phyloP scores from a whole-genome alignment of 495 filamentous ascomycete genomes.

The Tuber brumale region DNA sequence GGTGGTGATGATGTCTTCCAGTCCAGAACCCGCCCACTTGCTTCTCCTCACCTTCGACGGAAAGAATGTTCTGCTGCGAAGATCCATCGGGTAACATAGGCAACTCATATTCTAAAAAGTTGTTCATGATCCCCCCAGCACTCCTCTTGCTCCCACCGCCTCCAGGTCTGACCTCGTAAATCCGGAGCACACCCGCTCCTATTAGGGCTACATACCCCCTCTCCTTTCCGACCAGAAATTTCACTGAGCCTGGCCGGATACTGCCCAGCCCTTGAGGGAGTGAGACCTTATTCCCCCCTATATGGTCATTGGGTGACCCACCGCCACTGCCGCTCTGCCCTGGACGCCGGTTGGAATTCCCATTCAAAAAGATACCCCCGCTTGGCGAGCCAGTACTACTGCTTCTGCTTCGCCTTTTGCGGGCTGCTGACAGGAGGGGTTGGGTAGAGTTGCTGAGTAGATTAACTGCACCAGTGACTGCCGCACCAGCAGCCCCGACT shows the following conservation, averaged over 20 bases:
- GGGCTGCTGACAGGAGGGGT: slow-evolving; percentile 51
- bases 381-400: slow-evolving; percentile 43
- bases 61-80: slow-evolving; percentile 36
- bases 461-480: slow-evolving; percentile 53
- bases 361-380: slow-evolving; percentile 46
- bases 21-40: slow-evolving; percentile 35
- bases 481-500: slow-evolving; percentile 47
- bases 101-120: slow-evolving; percentile 60
- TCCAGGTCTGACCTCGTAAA: slow-evolving; percentile 58
- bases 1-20: slow-evolving; percentile 21
- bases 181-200: slow-evolving; percentile 58
- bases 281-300: slow-evolving; percentile 76
- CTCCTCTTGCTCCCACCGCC: slow-evolving; percentile 43
- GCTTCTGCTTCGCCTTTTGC: slow-evolving; percentile 32
- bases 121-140: slow-evolving; percentile 47
- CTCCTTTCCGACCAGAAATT: slow-evolving; percentile 51
- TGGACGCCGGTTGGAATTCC: slow-evolving; percentile 60
- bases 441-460: slow-evolving; percentile 64
- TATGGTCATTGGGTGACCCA: slow-evolving; percentile 70
- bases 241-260: slow-evolving; percentile 51
- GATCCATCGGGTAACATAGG: slow-evolving; percentile 51
- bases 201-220: slow-evolving; percentile 51
- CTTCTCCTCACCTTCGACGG: slow-evolving; percentile 38
- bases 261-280: slow-evolving; percentile 52
- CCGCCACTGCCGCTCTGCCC: slow-evolving; percentile 69